Evolutionary conservation across 202 grass and related monocot species (phyloP).

Genomic region (Saccharum hybrid): DNA sequence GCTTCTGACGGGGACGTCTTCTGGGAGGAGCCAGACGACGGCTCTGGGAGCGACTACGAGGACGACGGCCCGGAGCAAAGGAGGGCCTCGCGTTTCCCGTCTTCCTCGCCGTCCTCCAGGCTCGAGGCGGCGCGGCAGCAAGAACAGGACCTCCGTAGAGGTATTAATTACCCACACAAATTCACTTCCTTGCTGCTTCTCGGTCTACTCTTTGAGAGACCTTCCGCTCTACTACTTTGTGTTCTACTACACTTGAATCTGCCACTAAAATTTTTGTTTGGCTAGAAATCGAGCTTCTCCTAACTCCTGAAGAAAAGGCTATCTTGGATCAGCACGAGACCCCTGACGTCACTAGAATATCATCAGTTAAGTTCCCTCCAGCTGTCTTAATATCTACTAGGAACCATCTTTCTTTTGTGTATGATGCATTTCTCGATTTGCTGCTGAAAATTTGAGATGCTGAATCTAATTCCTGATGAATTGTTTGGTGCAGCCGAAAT

Average conservation of each 20-base stretch:
- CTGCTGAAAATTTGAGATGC: background rate
- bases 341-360: constrained; percentile 62
- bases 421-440: background rate
- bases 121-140: constrained; percentile 36
- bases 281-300: constrained; percentile 76
- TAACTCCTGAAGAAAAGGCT: constrained; percentile 75
- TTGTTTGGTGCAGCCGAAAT: constrained; percentile 74
- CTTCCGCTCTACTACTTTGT: background rate
- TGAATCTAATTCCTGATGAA: constrained; percentile 32
- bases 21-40: constrained; percentile 80
- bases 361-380: constrained; percentile 65
- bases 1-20: constrained; percentile 28
- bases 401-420: constrained; percentile 1
- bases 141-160: constrained; percentile 60
- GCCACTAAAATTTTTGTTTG: background rate
- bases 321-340: constrained; percentile 69
- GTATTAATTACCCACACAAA: background rate
- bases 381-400: background rate
- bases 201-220: background rate
- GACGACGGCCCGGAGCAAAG: constrained; percentile 12
- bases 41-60: constrained; percentile 61
- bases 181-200: background rate
- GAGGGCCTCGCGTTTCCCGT: background rate
- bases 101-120: constrained; percentile 33
- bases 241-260: background rate